Percentiles rank a stretch among this genome's conserved stretches.
phyloP scores from a whole-genome alignment of 2,329 filamentous ascomycete species.

The Colletotrichum neosansevieriae region DNA sequence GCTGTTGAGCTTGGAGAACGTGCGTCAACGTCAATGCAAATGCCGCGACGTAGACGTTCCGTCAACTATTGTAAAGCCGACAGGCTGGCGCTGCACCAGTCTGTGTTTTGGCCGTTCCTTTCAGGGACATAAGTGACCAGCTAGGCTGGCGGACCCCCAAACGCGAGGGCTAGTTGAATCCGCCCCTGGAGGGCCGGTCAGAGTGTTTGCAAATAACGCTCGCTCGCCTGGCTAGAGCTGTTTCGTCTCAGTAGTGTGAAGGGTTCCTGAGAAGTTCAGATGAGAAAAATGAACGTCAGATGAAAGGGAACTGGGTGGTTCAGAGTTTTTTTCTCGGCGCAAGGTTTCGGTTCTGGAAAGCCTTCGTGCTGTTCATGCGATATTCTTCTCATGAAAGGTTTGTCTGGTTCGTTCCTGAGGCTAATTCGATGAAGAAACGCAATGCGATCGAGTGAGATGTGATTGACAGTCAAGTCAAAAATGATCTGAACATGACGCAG shows the following conservation, averaged over 20 bases:
- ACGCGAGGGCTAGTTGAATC: background rate
- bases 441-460: slow-evolving; percentile 15
- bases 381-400: background rate
- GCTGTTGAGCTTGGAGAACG: slow-evolving; percentile 17
- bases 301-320: slow-evolving; percentile 11
- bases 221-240: slow-evolving; percentile 32
- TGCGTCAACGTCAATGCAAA: slow-evolving; percentile 35
- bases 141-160: background rate
- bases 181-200: slow-evolving; percentile 7
- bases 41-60: slow-evolving; percentile 18
- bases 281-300: slow-evolving; percentile 15
- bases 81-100: background rate
- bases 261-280: slow-evolving; percentile 26
- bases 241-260: slow-evolving; percentile 29
- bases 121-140: background rate
- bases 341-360: background rate
- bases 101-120: background rate
- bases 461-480: background rate
- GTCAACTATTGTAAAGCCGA: slow-evolving; percentile 9
- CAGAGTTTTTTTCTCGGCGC: background rate
- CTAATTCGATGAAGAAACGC: slow-evolving; percentile 8
- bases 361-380: background rate
- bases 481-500: background rate
- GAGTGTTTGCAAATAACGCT: slow-evolving; percentile 22
- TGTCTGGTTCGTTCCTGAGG: background rate